Base-by-base conservation (phyloP, 257 asterid genomes). In the Capsicum baccatum region DNA sequence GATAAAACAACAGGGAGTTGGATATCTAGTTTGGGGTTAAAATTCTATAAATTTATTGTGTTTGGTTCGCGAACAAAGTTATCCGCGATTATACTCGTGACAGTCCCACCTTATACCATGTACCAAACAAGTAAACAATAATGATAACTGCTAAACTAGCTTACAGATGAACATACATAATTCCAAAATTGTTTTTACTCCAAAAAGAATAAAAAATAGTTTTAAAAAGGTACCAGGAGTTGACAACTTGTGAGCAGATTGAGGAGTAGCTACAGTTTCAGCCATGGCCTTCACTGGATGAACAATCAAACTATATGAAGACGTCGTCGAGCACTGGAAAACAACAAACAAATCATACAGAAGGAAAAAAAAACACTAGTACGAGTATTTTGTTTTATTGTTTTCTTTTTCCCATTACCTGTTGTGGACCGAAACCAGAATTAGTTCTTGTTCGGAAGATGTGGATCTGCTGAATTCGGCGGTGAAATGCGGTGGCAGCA, bases 271-370 rank as follows among this genome's bases (percentile, higher is more conserved):
- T 47, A 88, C 84, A 80, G 92, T 87, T 84, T 92, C 97, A 10
- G 95, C 94, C 99, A 94, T 96, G 83, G 94, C 95, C 83, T 90
- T 92, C 79, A 92, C 88, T 35, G 93, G 89, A 80, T 81, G 86
- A 83, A 83, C 84, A 79, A 87, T 17, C 56, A 90, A 44, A 79
- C 88, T 88, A 80, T 6, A 67, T 86, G 87, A 26, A 26, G 33
- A 83, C 21, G 88, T 33, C 9, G 85, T 50, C 26, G 70, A 33
- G 56, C 83, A 80, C 92, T 91, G 59, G 59, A 8, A 26, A 35
- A 17, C 1, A 4, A 2, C 35, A 21, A 47, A 39, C 44, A 39
- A 15, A 55, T 13, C 52, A 21, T 4, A 21, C 54, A 81, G n/a
- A 47, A 16, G 58, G 1, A 39, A 39, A 39, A 39, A 39, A 39